Evolutionary conservation across 2,329 filamentous ascomycete genomes (phyloP).

Genomic region (Neopestalotiopsis sp.): DNA sequence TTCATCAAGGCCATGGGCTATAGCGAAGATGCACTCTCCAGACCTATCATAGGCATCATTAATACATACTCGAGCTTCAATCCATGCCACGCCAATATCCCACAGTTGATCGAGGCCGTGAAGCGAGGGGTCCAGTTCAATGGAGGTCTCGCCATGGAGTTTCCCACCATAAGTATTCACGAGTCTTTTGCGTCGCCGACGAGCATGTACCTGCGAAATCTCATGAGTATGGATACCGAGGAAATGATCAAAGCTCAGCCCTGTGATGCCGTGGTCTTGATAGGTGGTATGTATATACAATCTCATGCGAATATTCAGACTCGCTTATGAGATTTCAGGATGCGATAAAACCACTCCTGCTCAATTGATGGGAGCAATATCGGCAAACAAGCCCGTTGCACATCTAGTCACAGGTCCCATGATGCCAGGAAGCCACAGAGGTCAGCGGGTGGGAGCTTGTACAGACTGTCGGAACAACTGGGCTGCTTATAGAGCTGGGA

Average conservation of each 20-base stretch:
- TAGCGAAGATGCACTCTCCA: constrained; percentile 71
- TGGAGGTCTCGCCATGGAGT: constrained; percentile 73
- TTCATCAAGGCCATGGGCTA: constrained; percentile 81
- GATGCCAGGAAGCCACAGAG: constrained; percentile 73
- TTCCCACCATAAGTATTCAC: constrained; percentile 75
- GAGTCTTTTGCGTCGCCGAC: constrained; percentile 74
- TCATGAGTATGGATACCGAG: constrained; percentile 83
- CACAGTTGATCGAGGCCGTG: constrained; percentile 73
- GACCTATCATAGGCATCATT: constrained; percentile 76
- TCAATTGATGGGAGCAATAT: constrained; percentile 78
- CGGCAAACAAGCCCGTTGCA: constrained; percentile 73
- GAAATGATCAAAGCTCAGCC: constrained; percentile 79
- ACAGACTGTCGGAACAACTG: constrained; percentile 79
- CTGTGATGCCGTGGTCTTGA: constrained; percentile 69
- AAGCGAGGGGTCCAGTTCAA: constrained; percentile 71
- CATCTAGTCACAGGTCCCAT: constrained; percentile 76
- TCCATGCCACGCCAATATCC: constrained; percentile 75
- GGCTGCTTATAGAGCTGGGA: constrained; percentile 70
- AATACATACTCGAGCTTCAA: constrained; percentile 78
- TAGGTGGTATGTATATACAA: constrained; percentile 59
- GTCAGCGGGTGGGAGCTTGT: constrained; percentile 71
- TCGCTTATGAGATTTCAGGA: constrained; percentile 45
- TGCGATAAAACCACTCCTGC: constrained; percentile 79
- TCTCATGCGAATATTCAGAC: neutral
- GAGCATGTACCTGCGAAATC: constrained; percentile 76